Base-by-base conservation (phyloP, 805 yeast genomes). In the Candida fluviatilis region DNA sequence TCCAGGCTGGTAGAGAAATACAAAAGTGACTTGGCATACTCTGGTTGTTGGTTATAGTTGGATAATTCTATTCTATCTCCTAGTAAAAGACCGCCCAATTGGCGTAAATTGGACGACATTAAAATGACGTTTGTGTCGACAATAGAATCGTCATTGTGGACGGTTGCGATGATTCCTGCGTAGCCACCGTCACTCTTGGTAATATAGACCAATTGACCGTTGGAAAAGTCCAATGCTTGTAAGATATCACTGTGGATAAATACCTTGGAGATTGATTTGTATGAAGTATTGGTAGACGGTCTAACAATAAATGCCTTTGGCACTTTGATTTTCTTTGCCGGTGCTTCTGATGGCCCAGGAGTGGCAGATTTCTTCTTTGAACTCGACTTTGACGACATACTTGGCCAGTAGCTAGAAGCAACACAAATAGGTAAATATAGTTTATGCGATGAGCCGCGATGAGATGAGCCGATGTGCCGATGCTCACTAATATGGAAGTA, bases 21-120 rank as follows among this genome's bases (percentile, higher is more conserved):
- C 6, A 36, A 35, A 2, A 49, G 32, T 23, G 36, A 31, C 2
- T 42, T 38, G n/a, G 60, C 57, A 40, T 57, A 59, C 8, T 48
- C 58, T 3, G 89, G 87, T 40, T 77, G 84, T 2, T 56, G 48
- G 4, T 58, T 36, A 16, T 65, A 62, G 47, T 73, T 80, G 10
- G 54, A 51, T 0, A 91, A 46, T 19, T 63, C 62, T 1, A 74
- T 47, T 25, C 73, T 51, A 24, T 80, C 76, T 11, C 82, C 66
- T 40, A 75, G 62, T 7, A 78, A 56, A 11, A 78, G 37, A 0
- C 70, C 71, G 1, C 63, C 62, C 35, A 66, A 51, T 2, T 41
- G 42, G 27, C 73, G 49, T 18, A 57, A 41, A n/a, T 51, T 41
- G 4, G 43, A 21, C 5, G 66, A 57, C 1, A 67, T 37, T 2